Percentiles rank a stretch among this genome's conserved stretches.
Conservation (phyloP, 225 moss, liverwort and hornwort genomes). For the Physcomitrium patens region DNA sequence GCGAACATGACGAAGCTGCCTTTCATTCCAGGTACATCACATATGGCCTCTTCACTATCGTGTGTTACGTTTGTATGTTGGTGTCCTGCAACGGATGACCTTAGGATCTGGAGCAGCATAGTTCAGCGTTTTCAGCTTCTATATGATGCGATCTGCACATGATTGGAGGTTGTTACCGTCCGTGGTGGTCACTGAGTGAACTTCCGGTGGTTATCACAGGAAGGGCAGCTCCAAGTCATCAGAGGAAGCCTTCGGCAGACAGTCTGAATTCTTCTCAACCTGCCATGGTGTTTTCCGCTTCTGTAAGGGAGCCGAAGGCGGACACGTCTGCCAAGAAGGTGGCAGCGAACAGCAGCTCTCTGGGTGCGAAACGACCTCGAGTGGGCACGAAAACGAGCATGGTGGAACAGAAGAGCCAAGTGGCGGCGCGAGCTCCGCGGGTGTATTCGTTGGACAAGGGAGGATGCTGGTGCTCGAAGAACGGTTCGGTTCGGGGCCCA, state of each 20-base stretch:
- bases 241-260: conserved; percentile 42
- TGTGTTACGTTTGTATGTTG: too few relatives aligned
- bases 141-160: too few relatives aligned
- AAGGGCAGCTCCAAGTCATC: conserved; percentile 32
- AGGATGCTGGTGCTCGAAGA: conserved; percentile 33
- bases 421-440: conserved; percentile 27
- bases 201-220: conserved; percentile 13
- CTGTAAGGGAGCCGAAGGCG: conserved; percentile 33
- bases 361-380: conserved; percentile 38
- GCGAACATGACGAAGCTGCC: conserved; percentile 45
- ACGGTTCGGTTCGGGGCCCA: conserved; percentile 1
- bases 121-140: too few relatives aligned
- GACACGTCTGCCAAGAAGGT: conserved; percentile 23
- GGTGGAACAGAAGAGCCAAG: conserved; percentile 33
- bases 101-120: too few relatives aligned
- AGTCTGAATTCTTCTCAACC: conserved; percentile 32
- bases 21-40: conserved; percentile 45
- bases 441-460: conserved; percentile 39
- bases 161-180: neutral
- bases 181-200: neutral
- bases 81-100: too few relatives aligned
- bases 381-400: conserved; percentile 29
- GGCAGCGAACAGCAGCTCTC: neutral
- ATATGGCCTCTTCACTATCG: rapidly evolving
- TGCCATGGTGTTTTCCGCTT: conserved; percentile 39